Base-by-base conservation (phyloP, 2,329 filamentous ascomycete genomes). In the Shiraia bambusicola region DNA sequence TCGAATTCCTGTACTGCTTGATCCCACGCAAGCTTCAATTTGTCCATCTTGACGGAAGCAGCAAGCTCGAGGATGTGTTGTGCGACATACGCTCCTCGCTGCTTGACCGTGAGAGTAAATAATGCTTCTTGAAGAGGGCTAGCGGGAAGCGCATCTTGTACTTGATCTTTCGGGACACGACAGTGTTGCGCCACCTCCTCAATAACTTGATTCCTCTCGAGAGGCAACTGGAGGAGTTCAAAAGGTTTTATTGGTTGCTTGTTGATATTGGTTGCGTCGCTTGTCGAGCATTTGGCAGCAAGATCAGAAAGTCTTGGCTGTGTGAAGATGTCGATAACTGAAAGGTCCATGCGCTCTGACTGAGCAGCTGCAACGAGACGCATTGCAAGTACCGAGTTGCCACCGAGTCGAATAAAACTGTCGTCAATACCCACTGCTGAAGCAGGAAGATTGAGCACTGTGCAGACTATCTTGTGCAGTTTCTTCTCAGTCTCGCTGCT, bases 11-110 rank as follows among this genome's bases (percentile, higher is more conserved):
- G 52, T 2, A 76, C 68, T 3, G 70, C 65, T 10, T 64, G 61
- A 34, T 76, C 67, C 74, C 75, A 79, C 1, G 75, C 67, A 7
- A 61, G 50, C 45, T 72, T 75, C 61, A 78, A 74, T 19, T 61
- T 65, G 6, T 55, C 52, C 3, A 76, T 28, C 41, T 77, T 65
- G 4, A 75, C 51, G 3, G 61, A 40, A 4, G 56, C 38, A 1
- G 67, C 58, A 2, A 78, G 66, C 3, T 59, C 57, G 35, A 75
- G 69, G 0, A 73, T 55, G 27, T 72, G 71, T 35, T 75, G 72
- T 6, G 73, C 73, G 26, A 77, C 67, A 44, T 79, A 78, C 4
- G 74, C 72, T 11, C 73, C 74, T 10, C 62, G 56, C 30, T 75
- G 67, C 50, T 73, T 73, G 16, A 72, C 62, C 0, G 74, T 75